Evolutionary conservation across 495 filamentous ascomycete genomes (phyloP), one percentile per base, ranked within the genome.

Genomic region (Podospora anserina): DNA sequence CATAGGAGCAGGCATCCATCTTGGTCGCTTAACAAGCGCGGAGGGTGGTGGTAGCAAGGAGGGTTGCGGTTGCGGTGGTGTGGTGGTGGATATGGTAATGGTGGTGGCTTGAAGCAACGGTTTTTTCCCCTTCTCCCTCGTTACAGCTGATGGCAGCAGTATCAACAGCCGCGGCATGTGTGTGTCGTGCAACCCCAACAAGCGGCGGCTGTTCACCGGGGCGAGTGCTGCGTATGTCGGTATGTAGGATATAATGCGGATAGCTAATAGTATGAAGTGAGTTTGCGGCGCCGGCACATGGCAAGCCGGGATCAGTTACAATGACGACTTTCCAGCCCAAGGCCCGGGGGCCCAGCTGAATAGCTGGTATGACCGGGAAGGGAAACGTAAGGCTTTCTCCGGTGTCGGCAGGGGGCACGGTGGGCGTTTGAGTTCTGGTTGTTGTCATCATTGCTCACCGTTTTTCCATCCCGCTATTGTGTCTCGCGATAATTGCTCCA

Each of bases 331-430:
- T 3, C 39, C 34, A 39, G 34, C 34, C 34, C 34, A 39, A 11
- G 9, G 39, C 66, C 70, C 70, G 66, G 66, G 66, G 32, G 26
- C 19, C 32, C 59, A 71, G 70, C 70, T 71, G 70, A 71, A 58
- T 60, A 49, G 39, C 53, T 39, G 58, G 66, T 32, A 59, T 60
- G 62, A 62, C 68, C 68, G 64, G 7, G 69, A 60, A 61, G 39
- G 69, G 63, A 49, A 71, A 68, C 62, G 70, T 66, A 68, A 71
- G 70, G 70, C 70, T 63, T 71, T 68, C 63, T 59, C 27, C 55
- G 9, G 54, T 66, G 19, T 66, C 26, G 59, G 57, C 44, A 49
- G 27, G 69, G 67, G 65, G 39, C 39, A 49, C 39, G 39, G 39
- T 16, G n/a, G 19, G 30, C 62, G 56, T 34, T 56, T 27, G 30